Conservation (phyloP, 2,329 filamentous ascomycete genomes). For the Thermothelomyces thermophilus region DNA sequence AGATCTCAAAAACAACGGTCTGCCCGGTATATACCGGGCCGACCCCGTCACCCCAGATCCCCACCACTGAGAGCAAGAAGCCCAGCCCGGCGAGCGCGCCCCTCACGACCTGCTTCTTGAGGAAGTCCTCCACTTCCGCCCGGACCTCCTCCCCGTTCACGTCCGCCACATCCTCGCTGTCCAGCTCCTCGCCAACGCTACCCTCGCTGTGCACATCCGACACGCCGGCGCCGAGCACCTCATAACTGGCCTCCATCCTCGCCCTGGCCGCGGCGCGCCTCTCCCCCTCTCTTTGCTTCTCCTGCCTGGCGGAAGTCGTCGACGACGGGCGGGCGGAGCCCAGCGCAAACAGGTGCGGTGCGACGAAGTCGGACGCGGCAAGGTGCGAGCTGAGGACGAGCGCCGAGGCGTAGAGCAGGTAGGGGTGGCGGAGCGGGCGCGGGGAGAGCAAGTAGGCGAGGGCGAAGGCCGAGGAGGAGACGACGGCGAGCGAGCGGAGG, state of each 20-base stretch:
- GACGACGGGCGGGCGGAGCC: slow-evolving; percentile 14
- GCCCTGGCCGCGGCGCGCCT: slow-evolving; percentile 27
- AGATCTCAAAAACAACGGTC: slow-evolving; percentile 16
- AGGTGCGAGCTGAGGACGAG: slow-evolving; percentile 58
- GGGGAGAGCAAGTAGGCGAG: slow-evolving; percentile 75
- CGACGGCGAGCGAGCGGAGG: slow-evolving; percentile 57
- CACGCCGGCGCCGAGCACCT: slow-evolving; percentile 43
- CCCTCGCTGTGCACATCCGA: slow-evolving; percentile 27
- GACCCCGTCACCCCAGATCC: slow-evolving; percentile 59
- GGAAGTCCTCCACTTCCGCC: slow-evolving; percentile 48
- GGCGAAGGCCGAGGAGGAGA: slow-evolving; percentile 66
- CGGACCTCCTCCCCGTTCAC: slow-evolving; percentile 59
- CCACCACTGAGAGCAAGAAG: slow-evolving; percentile 56
- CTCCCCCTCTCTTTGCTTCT: slow-evolving; percentile 16
- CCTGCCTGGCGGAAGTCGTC: slow-evolving; percentile 7
- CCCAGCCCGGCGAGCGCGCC: slow-evolving; percentile 48
- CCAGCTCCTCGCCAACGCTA: slow-evolving; percentile 42
- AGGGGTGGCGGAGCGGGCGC: slow-evolving; percentile 70
- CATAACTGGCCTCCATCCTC: slow-evolving; percentile 65
- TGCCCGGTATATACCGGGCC: slow-evolving; percentile 13
- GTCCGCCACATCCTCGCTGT: slow-evolving; percentile 36
- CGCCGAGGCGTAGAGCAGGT: slow-evolving; percentile 77
- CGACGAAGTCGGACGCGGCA: slow-evolving; percentile 42
- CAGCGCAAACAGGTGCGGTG: slow-evolving; percentile 37
- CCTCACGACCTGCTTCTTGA: slow-evolving; percentile 48